A percentile compares a stretch with the other conserved stretches of the same genome.
Evolutionary conservation across 202 grass and related monocot genomes (phyloP).

Genomic region (Zizania palustris): DNA sequence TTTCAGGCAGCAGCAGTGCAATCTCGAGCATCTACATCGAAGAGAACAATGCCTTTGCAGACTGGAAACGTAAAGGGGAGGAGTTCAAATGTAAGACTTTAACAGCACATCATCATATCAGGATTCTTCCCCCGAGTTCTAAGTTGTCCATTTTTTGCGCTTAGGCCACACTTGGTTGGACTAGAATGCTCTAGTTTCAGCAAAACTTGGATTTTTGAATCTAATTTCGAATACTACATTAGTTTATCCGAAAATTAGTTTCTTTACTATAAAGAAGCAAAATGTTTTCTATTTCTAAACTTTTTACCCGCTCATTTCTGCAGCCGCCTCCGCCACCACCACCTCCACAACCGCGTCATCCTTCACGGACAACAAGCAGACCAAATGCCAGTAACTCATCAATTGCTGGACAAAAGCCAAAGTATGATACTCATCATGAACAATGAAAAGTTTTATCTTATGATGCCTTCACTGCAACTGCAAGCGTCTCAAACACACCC

Average conservation of each 20-base stretch:
- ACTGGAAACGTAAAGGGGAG: conserved; percentile 31
- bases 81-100: conserved; percentile 57
- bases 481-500: neutral
- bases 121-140: neutral
- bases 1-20: conserved; percentile 36
- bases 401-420: conserved; percentile 60
- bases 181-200: no score
- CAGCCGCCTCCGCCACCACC: conserved; percentile 57
- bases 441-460: conserved; percentile 23
- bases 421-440: conserved; percentile 55
- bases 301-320: conserved; percentile 16
- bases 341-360: conserved; percentile 23
- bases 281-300: neutral
- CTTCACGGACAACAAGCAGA: conserved; percentile 47
- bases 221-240: no score
- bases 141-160: conserved; percentile 2
- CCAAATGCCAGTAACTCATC: conserved; percentile 39
- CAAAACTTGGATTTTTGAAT: no score
- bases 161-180: neutral
- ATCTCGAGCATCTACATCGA: conserved; percentile 45
- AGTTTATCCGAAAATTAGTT: no score
- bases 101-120: conserved; percentile 14
- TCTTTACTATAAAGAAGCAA: no score
- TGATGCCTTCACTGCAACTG: neutral
- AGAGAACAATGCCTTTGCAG: conserved; percentile 42